Evolutionary conservation across 225 moss, liverwort and hornwort species (phyloP).

Genomic region (Bryum argenteum): DNA sequence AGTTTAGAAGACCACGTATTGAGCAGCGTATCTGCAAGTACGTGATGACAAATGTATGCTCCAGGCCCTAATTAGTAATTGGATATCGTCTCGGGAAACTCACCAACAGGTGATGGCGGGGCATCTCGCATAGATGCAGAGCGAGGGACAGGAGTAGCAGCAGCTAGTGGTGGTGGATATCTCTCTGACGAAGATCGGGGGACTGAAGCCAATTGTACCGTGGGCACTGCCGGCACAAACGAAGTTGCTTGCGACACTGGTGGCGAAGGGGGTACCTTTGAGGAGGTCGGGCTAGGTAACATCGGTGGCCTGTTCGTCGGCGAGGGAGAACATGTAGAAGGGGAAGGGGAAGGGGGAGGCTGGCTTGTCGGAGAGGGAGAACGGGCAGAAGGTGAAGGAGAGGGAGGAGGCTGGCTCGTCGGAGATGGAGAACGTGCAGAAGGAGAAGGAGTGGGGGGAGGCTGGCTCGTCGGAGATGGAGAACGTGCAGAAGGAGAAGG

Average conservation of each 20-base stretch:
- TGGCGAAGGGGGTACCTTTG: constrained; percentile 41
- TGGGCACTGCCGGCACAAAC: constrained; percentile 27
- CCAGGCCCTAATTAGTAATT: constrained; percentile 3
- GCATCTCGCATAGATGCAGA: constrained; percentile 61
- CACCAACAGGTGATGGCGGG: constrained; percentile 57
- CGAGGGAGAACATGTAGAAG: no score
- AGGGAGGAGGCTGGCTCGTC: constrained; percentile 44
- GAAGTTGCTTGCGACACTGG: constrained; percentile 23
- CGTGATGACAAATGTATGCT: constrained; percentile 3
- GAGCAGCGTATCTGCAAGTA: constrained; percentile 14
- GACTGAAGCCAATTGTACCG: constrained; percentile 37
- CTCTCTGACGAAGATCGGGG: constrained; percentile 53
- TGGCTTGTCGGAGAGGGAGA: constrained; percentile 26
- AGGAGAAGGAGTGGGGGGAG: constrained; percentile 45
- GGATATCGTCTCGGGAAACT: constrained; percentile 32
- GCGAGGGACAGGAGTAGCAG: constrained; percentile 50
- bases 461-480: constrained; percentile 17
- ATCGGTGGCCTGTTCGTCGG: constrained; percentile 27
- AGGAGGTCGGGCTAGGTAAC: constrained; percentile 27
- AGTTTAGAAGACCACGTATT: constrained; percentile 11
- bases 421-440: no score
- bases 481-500: constrained; percentile 19
- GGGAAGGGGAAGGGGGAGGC: constrained; percentile 44
- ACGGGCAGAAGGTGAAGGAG: no score
- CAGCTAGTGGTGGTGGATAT: constrained; percentile 31